Evolutionary conservation across 176 grass and related monocot species (phyloP).

Genomic region (Rhynchospora pubera): DNA sequence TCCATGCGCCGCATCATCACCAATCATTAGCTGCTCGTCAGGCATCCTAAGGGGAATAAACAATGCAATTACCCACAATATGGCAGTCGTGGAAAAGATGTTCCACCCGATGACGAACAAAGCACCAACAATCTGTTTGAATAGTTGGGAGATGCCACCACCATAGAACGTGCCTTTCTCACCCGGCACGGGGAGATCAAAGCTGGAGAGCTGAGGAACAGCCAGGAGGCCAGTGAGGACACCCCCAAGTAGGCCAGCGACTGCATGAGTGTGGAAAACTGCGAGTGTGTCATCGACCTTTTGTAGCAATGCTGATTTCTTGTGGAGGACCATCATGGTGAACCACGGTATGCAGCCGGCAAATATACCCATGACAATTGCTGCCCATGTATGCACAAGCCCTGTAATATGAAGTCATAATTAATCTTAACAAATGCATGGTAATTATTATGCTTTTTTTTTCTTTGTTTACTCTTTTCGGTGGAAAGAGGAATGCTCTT

Average conservation of each 20-base stretch:
- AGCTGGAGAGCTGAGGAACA: slow-evolving; percentile 39
- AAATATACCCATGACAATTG: slow-evolving; percentile 54
- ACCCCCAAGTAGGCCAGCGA: slow-evolving; percentile 55
- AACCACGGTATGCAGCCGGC: slow-evolving; percentile 54
- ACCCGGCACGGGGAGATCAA: slow-evolving; percentile 35
- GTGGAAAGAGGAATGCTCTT: too few species aligned
- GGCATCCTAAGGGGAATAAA: slow-evolving; percentile 63
- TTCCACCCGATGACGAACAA: slow-evolving; percentile 58
- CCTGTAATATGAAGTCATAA: slow-evolving; percentile 21
- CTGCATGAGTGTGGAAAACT: slow-evolving; percentile 66
- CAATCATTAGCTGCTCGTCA: slow-evolving; percentile 56
- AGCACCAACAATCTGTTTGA: slow-evolving; percentile 58
- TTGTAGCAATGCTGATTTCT: slow-evolving; percentile 45
- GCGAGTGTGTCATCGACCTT: slow-evolving; percentile 76
- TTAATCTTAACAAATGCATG: neutral
- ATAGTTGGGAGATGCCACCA: slow-evolving; percentile 39
- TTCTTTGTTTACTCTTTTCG: neutral
- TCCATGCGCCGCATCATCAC: slow-evolving; percentile 60
- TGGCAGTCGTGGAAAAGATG: slow-evolving; percentile 45
- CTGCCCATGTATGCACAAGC: slow-evolving; percentile 69
- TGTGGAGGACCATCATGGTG: slow-evolving; percentile 78
- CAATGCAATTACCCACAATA: slow-evolving; percentile 35
- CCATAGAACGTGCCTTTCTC: slow-evolving; percentile 54
- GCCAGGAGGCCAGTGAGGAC: slow-evolving; percentile 60
- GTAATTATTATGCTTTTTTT: neutral